phyloP scores from a whole-genome alignment of 331 rosid species.

The Pyrus hybrid region DNA sequence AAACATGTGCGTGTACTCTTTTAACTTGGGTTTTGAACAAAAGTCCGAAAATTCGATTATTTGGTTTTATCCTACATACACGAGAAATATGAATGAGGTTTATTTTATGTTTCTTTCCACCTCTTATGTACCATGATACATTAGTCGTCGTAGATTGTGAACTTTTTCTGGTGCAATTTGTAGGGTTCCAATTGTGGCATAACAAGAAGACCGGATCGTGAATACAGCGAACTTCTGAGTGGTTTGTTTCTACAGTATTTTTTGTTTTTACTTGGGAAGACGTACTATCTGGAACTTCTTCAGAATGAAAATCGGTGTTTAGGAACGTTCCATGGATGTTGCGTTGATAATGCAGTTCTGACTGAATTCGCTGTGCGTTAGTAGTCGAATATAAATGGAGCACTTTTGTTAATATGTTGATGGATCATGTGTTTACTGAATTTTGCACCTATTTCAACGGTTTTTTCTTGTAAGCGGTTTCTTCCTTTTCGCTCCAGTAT shows the following conservation, averaged over 20 bases:
- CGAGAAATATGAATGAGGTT: neutral
- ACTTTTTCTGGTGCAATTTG: neutral
- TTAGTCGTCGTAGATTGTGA: neutral
- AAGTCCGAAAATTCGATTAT: neutral
- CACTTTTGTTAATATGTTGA: neutral
- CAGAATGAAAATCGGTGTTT: neutral
- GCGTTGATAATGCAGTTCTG: neutral
- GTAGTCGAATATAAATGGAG: neutral
- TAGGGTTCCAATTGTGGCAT: constrained; percentile 11
- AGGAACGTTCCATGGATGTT: neutral
- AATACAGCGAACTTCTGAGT: constrained; percentile 2
- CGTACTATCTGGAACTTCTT: neutral
- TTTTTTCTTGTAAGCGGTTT: too few relatives aligned
- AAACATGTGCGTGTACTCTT: neutral
- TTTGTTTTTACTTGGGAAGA: neutral
- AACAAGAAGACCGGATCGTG: neutral
- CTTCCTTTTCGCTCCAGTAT: too few relatives aligned
- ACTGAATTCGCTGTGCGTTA: neutral
- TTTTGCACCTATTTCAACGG: neutral
- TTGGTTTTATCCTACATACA: neutral
- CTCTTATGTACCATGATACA: neutral
- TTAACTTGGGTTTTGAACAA: neutral
- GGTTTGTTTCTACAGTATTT: neutral
- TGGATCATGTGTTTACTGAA: neutral
- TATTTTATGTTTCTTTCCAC: neutral